Percentiles rank a stretch among this genome's conserved stretches.
These are phyloP conservation scores for Berkeleyomyces rouxiae DNA, from an alignment of 2,329 filamentous ascomycete species.

Conservation along the genomic window DNA sequence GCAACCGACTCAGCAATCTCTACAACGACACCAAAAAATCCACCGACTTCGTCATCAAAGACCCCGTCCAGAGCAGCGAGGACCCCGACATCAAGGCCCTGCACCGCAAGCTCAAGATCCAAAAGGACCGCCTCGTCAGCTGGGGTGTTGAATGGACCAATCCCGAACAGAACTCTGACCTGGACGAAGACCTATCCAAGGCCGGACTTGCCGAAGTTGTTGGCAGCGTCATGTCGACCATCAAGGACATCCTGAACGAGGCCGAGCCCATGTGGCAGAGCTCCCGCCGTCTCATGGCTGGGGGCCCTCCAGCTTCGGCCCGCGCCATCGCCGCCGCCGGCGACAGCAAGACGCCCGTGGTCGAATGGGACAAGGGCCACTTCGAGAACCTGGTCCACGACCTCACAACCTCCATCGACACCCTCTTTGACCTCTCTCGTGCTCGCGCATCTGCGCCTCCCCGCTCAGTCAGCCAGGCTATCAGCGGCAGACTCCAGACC, in stretches of 20 bases:
- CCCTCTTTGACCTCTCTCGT: slow-evolving; percentile 57
- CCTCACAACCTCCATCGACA: slow-evolving; percentile 62
- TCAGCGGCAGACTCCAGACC: slow-evolving; percentile 9
- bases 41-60: slow-evolving; percentile 53
- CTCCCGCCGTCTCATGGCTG: slow-evolving; percentile 23
- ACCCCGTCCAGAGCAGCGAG: slow-evolving; percentile 43
- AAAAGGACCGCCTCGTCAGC: slow-evolving; percentile 60
- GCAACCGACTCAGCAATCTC: slow-evolving; percentile 41
- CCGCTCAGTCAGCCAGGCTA: not conserved
- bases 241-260: slow-evolving; percentile 64
- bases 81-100: slow-evolving; percentile 54
- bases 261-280: slow-evolving; percentile 55
- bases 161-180: slow-evolving; percentile 48
- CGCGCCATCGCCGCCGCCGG: slow-evolving; percentile 21
- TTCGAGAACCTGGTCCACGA: slow-evolving; percentile 62
- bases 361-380: slow-evolving; percentile 52
- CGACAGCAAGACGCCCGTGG: slow-evolving; percentile 38
- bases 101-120: slow-evolving; percentile 62
- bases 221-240: slow-evolving; percentile 61
- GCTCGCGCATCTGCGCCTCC: slow-evolving; percentile 35
- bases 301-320: not conserved
- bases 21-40: slow-evolving; percentile 72
- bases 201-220: slow-evolving; percentile 63
- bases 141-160: slow-evolving; percentile 76
- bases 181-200: slow-evolving; percentile 53